Base-by-base conservation (phyloP, 768 basidiomycete species). In the Amanita molliuscula region DNA sequence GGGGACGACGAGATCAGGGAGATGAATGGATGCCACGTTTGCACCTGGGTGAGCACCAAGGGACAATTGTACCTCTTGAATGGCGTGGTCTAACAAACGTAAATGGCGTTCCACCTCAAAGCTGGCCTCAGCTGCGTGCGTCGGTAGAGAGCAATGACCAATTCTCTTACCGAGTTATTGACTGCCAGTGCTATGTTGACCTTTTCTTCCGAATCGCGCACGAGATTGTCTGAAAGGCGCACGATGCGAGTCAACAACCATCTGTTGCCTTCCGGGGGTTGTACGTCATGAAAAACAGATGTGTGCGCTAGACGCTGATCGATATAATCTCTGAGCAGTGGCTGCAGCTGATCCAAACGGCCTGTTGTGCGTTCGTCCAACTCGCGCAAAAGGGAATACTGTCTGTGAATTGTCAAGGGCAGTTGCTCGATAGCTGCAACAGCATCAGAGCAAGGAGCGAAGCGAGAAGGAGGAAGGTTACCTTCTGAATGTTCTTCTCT, bases 401-500 rank as follows among this genome's bases (percentile, higher is more conserved):
- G 81, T 38, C 89, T 72, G 52, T 84, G 81, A 18, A 91, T 62
- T 23, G 83, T 81, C 48, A 88, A 65, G 0, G 89, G 89, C 6
- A 92, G 65, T 60, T 89, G 85, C 52, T 88, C 85, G 46, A 90
- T 72, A 43, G 82, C 88, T 92, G 28, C 45, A 51, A 40, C 37
- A 4, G 40, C 34, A 18, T 21, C 33, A 29, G 45, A 48, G 45
- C 37, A 36, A 20, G 29, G 21, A 31, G 28, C 29, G 6, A 15
- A 38, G 34, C 16, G 33, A 42, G 31, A 5, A 26, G 9, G 13
- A 43, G 29, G 28, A 15, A 38, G 54, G 71, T 44, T 37, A 83
- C 88, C 77, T 75, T 89, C 88, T 61, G 79, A 81, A 56, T 88
- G 79, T 53, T 90, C 84, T 58, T 90, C 88, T 59, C 78, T 77